These are phyloP conservation scores for Monilinia aucupariae DNA, from an alignment of 2,329 filamentous ascomycete genomes.

Conservation along the genomic window DNA sequence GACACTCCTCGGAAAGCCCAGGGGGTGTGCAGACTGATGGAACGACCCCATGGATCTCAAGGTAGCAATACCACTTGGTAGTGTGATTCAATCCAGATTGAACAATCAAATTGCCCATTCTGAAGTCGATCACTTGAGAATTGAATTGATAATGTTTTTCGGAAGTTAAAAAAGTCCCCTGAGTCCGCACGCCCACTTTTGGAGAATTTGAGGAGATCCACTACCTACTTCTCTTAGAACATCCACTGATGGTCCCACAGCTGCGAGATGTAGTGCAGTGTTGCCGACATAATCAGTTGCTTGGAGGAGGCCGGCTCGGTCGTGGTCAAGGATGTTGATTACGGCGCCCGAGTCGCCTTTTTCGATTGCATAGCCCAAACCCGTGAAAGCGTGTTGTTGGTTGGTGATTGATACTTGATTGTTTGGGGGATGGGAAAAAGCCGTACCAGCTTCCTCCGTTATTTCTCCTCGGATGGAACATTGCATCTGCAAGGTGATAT, in stretches of 20 bases:
- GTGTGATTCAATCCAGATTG: no score
- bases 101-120: no score
- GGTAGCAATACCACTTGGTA: no score
- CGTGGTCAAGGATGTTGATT: constrained; percentile 29
- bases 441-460: constrained; percentile 42
- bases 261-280: constrained; percentile 38
- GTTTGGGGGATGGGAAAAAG: constrained; percentile 51
- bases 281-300: constrained; percentile 38
- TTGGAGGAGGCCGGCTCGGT: constrained; percentile 32
- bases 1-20: not conserved
- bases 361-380: constrained; percentile 58
- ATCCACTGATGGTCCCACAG: constrained; percentile 42
- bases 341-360: constrained; percentile 48
- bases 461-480: constrained; percentile 60
- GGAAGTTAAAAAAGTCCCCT: no score
- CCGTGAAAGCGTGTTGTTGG: constrained; percentile 52
- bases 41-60: no score
- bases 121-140: no score
- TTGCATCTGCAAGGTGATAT: constrained; percentile 59
- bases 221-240: constrained; percentile 49
- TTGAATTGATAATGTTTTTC: no score
- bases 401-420: constrained; percentile 33
- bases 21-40: no score
- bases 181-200: no score
- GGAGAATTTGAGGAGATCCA: not conserved